Percentiles rank a stretch among this genome's conserved stretches.
phyloP scores from a whole-genome alignment of 2,329 filamentous ascomycete genomes.

The Xylariaceae sp. region DNA sequence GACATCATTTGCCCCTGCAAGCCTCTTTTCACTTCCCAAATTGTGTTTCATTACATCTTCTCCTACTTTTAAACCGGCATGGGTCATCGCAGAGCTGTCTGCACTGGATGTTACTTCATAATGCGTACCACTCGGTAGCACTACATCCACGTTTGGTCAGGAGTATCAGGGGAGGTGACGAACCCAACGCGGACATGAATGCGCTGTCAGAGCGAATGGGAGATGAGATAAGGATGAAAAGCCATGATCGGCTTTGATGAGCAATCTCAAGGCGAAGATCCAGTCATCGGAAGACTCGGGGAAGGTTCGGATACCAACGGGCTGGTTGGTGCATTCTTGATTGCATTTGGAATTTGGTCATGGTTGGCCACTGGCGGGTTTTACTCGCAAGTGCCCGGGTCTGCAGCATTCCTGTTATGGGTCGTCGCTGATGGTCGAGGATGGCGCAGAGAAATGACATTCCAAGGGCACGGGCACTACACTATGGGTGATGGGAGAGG shows the following conservation, averaged over 20 bases:
- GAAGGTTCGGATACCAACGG: conserved; percentile 14
- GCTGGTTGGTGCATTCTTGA: conserved; percentile 29
- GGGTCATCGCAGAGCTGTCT: conserved; percentile 16
- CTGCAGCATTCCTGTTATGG: not conserved
- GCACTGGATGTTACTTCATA: conserved; percentile 18
- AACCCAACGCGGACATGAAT: conserved; percentile 3
- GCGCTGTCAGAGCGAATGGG: conserved; percentile 7
- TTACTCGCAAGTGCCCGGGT: conserved; percentile 1
- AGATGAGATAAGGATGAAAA: conserved; percentile 1
- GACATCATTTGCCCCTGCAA: conserved; percentile 28
- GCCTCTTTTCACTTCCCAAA: conserved; percentile 25
- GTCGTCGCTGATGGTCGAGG: not conserved
- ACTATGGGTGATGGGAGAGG: not conserved
- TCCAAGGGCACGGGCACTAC: not conserved
- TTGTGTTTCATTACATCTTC: conserved; percentile 31
- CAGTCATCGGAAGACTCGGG: conserved; percentile 3
- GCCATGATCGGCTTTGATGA: conserved; percentile 4
- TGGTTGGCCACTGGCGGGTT: conserved; percentile 26
- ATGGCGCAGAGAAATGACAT: not conserved
- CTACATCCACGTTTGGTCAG: not conserved
- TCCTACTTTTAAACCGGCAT: conserved; percentile 16
- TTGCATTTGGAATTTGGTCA: conserved; percentile 28
- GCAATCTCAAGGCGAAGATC: conserved; percentile 4
- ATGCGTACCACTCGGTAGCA: conserved; percentile 14
- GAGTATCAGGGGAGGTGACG: conserved; percentile 3